Conservation (phyloP, 306 rosid genomes). For the Rubus parviflorus region DNA sequence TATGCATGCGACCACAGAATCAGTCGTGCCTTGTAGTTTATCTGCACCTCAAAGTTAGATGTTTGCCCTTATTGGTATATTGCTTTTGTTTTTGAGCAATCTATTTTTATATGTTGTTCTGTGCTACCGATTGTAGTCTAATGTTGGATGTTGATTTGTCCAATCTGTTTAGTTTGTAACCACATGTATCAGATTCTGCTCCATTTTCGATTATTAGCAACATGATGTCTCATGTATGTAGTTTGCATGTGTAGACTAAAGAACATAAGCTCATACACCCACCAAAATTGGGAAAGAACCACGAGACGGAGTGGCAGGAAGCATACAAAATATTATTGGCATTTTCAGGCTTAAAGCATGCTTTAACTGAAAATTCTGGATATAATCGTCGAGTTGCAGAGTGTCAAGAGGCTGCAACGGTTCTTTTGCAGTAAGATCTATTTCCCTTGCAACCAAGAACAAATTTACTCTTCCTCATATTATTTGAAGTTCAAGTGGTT, state of each 20-base stretch:
- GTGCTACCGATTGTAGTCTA: neutral
- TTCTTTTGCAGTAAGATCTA: conserved; percentile 64
- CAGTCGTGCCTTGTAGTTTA: neutral
- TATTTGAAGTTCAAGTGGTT: neutral
- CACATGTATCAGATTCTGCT: conserved; percentile 13
- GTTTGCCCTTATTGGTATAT: neutral
- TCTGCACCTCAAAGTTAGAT: neutral
- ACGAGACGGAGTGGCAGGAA: conserved; percentile 35
- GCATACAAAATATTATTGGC: conserved; percentile 75
- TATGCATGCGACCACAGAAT: neutral
- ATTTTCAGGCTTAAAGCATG: conserved; percentile 87
- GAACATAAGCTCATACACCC: conserved; percentile 59
- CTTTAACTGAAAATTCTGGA: conserved; percentile 77
- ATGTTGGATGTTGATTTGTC: neutral
- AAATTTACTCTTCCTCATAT: conserved; percentile 1
- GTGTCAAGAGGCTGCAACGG: conserved; percentile 81
- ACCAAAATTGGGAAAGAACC: conserved; percentile 41
- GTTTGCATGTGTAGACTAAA: conserved; percentile 65
- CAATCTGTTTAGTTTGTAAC: neutral
- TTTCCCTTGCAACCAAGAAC: neutral
- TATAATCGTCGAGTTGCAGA: conserved; percentile 84
- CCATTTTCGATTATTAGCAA: conserved; percentile 13
- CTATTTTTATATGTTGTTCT: neutral
- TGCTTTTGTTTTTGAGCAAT: neutral
- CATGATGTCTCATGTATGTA: conserved; percentile 30